phyloP scores from a whole-genome alignment of 2,329 filamentous ascomycete genomes.

The Pyrenophora tritici-repentis region DNA sequence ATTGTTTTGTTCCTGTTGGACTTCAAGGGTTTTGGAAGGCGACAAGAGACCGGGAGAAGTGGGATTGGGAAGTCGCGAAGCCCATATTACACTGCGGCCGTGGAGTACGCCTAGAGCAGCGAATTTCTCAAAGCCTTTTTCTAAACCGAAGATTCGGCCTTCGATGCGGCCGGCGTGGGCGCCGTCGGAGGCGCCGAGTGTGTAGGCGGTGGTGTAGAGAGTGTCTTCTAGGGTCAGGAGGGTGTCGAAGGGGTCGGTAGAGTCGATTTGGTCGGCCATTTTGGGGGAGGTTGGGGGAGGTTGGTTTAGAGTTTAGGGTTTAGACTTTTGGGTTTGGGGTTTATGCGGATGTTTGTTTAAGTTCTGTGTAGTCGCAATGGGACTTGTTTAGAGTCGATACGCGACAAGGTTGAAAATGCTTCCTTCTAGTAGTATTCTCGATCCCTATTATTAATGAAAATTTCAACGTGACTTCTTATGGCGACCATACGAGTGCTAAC shows the following conservation, averaged over 20 bases:
- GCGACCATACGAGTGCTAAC: too few species aligned
- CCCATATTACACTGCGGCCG: slow-evolving; percentile 82
- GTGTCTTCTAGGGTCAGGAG: slow-evolving; percentile 65
- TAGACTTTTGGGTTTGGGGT: neutral
- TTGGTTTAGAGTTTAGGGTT: neutral
- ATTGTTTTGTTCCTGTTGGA: neutral
- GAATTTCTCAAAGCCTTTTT: slow-evolving; percentile 94
- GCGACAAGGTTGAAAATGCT: too few species aligned
- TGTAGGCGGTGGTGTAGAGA: slow-evolving; percentile 84
- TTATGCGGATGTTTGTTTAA: neutral
- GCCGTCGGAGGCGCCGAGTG: slow-evolving; percentile 76
- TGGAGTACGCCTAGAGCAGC: slow-evolving; percentile 77
- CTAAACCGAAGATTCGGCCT: slow-evolving; percentile 86
- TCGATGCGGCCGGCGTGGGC: slow-evolving; percentile 78
- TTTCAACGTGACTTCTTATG: too few species aligned
- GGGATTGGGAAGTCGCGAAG: slow-evolving; percentile 62
- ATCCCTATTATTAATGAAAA: too few species aligned
- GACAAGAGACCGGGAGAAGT: too few species aligned
- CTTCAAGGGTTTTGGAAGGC: too few species aligned
- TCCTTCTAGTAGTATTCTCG: too few species aligned
- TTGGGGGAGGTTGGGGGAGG: slow-evolving; percentile 1
- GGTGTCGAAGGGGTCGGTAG: slow-evolving; percentile 57
- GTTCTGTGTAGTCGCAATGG: too few species aligned
- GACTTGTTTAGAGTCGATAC: too few species aligned
- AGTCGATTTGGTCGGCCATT: slow-evolving; percentile 13